These are phyloP conservation scores for Neonectria magnoliae DNA, from an alignment of 2,329 filamentous ascomycete species.

Conservation along the genomic window DNA sequence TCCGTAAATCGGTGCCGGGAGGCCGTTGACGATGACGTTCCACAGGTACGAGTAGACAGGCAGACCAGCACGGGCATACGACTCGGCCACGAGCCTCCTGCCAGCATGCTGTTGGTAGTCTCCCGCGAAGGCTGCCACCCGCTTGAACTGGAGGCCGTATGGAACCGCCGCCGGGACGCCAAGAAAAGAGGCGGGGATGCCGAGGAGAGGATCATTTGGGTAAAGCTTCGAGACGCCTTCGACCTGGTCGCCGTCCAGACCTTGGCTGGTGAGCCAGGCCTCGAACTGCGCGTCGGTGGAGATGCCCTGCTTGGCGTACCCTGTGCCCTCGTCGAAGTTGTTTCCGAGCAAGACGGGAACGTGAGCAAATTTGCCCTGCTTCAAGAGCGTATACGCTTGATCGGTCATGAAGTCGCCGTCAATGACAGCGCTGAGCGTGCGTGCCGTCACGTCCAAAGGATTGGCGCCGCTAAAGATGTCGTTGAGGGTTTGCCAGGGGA, in stretches of 20 bases:
- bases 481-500: slow-evolving; percentile 46
- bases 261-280: slow-evolving; percentile 31
- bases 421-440: slow-evolving; percentile 33
- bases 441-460: slow-evolving; percentile 26
- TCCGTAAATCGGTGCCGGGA: slow-evolving; percentile 46
- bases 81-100: slow-evolving; percentile 62
- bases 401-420: slow-evolving; percentile 55
- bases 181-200: slow-evolving; percentile 56
- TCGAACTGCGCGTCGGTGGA: slow-evolving; percentile 64
- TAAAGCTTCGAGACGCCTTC: slow-evolving; percentile 56
- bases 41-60: slow-evolving; percentile 62
- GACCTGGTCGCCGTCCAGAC: slow-evolving; percentile 41
- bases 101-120: slow-evolving; percentile 66
- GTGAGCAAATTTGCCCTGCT: slow-evolving; percentile 67
- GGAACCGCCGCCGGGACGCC: slow-evolving; percentile 35
- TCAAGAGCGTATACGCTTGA: slow-evolving; percentile 61
- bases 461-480: slow-evolving; percentile 42
- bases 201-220: slow-evolving; percentile 59
- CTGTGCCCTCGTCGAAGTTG: slow-evolving; percentile 72
- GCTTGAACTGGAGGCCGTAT: slow-evolving; percentile 62
- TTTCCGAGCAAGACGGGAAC: slow-evolving; percentile 70
- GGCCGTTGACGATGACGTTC: slow-evolving; percentile 59
- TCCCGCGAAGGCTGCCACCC: slow-evolving; percentile 62
- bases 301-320: slow-evolving; percentile 63
- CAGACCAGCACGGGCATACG: slow-evolving; percentile 58